phyloP scores from a whole-genome alignment of 148 eudicot genomes.

The Selenicereus undatus region DNA sequence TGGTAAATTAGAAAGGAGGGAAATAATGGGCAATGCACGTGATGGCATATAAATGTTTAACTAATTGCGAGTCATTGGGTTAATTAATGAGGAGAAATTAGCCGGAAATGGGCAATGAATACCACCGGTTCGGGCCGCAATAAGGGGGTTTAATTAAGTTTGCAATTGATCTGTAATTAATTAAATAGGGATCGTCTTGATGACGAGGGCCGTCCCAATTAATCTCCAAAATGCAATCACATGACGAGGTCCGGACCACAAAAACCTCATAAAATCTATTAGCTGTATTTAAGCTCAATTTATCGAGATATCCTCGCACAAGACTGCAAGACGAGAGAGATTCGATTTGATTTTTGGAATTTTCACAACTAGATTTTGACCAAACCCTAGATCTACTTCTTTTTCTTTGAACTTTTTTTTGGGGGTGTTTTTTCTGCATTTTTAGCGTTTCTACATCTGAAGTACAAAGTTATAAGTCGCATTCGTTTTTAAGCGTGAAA shows the following conservation, averaged over 20 bases:
- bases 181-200: not conserved
- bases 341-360: not conserved
- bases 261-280: not conserved
- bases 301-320: not conserved
- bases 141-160: constrained; percentile 8
- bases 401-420: no score
- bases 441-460: no score
- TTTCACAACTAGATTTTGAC: not conserved
- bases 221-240: not conserved
- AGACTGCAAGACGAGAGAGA: not conserved
- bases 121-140: constrained; percentile 20
- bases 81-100: constrained; percentile 27
- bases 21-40: constrained; percentile 27
- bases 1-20: not conserved
- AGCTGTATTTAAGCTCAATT: constrained; percentile 8
- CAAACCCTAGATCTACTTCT: not conserved
- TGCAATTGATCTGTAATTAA: not conserved
- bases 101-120: constrained; percentile 6
- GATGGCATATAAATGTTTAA: constrained; percentile 33
- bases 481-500: no score
- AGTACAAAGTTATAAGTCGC: no score
- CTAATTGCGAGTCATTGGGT: constrained; percentile 23
- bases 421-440: no score
- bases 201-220: constrained; percentile 7
- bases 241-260: constrained; percentile 15